A percentile compares a stretch with the other conserved stretches of the same genome.
Evolutionary conservation across 495 filamentous ascomycete species (phyloP).

Genomic region (Talaromyces wortmannii): DNA sequence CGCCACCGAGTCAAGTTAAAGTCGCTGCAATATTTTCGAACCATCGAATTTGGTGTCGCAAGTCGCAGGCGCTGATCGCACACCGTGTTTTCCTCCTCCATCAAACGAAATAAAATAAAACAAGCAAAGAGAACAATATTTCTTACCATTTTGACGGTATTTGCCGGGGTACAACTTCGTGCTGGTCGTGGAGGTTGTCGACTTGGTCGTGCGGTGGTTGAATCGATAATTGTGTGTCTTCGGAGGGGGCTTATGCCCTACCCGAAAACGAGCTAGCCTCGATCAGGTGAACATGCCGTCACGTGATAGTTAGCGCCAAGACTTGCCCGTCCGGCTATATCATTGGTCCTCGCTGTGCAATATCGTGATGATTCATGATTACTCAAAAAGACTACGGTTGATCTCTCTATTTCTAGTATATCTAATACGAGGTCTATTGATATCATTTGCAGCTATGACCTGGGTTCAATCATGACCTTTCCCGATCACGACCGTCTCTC

Average conservation of each 20-base stretch:
- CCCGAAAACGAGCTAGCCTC: conserved; percentile 27
- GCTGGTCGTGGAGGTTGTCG: conserved; percentile 45
- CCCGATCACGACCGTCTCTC: conserved; percentile 54
- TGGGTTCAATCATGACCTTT: conserved; percentile 40
- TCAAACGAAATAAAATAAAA: conserved; percentile 17
- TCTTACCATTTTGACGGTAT: conserved; percentile 57
- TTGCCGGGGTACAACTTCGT: conserved; percentile 35
- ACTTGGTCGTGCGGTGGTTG: conserved; percentile 33
- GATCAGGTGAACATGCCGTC: conserved; percentile 9
- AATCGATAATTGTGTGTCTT: conserved; percentile 14
- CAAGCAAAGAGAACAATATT: conserved; percentile 8
- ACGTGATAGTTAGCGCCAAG: conserved; percentile 9
- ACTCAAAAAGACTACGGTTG: not conserved
- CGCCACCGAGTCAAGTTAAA: too few relatives aligned
- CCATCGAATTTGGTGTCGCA: too few relatives aligned
- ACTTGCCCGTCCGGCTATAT: not conserved
- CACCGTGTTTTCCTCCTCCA: conserved; percentile 7
- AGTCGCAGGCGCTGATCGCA: conserved; percentile 7
- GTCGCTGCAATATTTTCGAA: too few relatives aligned
- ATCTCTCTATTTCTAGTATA: not conserved
- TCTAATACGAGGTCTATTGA: too few relatives aligned
- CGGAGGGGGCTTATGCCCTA: conserved; percentile 45
- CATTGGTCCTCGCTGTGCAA: not conserved
- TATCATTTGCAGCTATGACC: too few relatives aligned
- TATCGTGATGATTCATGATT: not conserved